These are phyloP conservation scores for Eucalyptus erythrocorys DNA, from an alignment of 345 rosid genomes.

Conservation along the genomic window DNA sequence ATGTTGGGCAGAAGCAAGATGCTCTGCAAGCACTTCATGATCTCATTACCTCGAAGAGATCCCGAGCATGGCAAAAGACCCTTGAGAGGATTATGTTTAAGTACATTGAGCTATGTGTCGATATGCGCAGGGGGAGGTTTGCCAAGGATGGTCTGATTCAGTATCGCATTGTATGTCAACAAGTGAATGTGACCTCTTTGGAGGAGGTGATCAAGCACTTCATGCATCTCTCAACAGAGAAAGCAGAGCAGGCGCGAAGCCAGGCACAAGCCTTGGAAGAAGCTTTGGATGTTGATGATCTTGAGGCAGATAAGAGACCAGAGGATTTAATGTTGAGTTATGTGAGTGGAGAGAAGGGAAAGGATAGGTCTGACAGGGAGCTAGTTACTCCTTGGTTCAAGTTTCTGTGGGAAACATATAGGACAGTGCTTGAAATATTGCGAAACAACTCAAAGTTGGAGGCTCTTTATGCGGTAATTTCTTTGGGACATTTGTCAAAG, in stretches of 20 bases:
- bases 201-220: constrained; percentile 99
- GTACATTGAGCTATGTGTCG: constrained; percentile 95
- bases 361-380: constrained; percentile 97
- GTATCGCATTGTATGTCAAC: constrained; percentile 90
- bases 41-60: constrained; percentile 81
- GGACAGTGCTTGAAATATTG: constrained; percentile 94
- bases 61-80: constrained; percentile 92
- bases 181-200: constrained; percentile 88
- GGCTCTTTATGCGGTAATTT: constrained; percentile 89
- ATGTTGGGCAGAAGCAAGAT: constrained; percentile 98
- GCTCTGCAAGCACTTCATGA: constrained; percentile 91
- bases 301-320: constrained; percentile 95
- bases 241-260: constrained; percentile 93
- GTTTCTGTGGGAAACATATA: constrained; percentile 98
- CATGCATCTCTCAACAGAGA: constrained; percentile 90
- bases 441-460: constrained; percentile 97
- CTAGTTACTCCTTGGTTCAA: constrained; percentile 99
- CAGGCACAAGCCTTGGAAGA: constrained; percentile 93
- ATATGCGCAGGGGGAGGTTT: constrained; percentile 78
- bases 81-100: constrained; percentile 92
- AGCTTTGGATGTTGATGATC: constrained; percentile 98
- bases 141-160: constrained; percentile 98
- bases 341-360: constrained; percentile 98
- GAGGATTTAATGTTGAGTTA: constrained; percentile 97
- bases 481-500: not conserved